Conservation (phyloP, 257 asterid genomes). For the Echium plantagineum region DNA sequence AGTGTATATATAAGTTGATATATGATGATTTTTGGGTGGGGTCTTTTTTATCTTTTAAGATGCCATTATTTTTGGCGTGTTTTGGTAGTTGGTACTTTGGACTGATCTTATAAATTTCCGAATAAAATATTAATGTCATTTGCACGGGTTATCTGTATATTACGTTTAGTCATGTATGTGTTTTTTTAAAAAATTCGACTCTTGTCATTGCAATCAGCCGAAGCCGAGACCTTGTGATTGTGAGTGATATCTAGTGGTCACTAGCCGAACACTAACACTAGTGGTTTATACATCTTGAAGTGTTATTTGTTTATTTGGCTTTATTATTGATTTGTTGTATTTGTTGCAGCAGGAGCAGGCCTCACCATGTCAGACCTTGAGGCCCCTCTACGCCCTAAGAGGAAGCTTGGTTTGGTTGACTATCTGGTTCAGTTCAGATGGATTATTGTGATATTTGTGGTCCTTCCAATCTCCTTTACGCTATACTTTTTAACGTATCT, state of each 20-base stretch:
- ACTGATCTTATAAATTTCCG: too few relatives aligned
- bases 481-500: slow-evolving; percentile 68
- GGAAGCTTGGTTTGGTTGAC: slow-evolving; percentile 82
- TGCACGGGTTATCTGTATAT: too few relatives aligned
- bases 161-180: background rate
- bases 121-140: too few relatives aligned
- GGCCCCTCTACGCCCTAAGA: slow-evolving; percentile 89
- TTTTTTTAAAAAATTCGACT: too few relatives aligned
- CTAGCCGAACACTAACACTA: too few relatives aligned
- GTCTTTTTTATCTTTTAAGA: too few relatives aligned
- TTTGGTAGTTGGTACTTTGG: too few relatives aligned
- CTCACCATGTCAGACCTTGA: slow-evolving; percentile 72
- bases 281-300: background rate
- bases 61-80: too few relatives aligned
- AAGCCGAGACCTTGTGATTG: too few relatives aligned
- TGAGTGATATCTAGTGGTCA: too few relatives aligned
- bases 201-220: background rate
- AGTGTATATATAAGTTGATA: too few relatives aligned
- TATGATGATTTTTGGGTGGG: too few relatives aligned
- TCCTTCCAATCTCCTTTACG: slow-evolving; percentile 69
- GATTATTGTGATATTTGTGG: slow-evolving; percentile 78
- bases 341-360: slow-evolving; percentile 15
- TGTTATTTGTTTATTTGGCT: background rate
- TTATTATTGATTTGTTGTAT: background rate
- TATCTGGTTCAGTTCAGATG: slow-evolving; percentile 77